phyloP scores from a whole-genome alignment of 345 rosid genomes.

The Garcia nutans region DNA sequence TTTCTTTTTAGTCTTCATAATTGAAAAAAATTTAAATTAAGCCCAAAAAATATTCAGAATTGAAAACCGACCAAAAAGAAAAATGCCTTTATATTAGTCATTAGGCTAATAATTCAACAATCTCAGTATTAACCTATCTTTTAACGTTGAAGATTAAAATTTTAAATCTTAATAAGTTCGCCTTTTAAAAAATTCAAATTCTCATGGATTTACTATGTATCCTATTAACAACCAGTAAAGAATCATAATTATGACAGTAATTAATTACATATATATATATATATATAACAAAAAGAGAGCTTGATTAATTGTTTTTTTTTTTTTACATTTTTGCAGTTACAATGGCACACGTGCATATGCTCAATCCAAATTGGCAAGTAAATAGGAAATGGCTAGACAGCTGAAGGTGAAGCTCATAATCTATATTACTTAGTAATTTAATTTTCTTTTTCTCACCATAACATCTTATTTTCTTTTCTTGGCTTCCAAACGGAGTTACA shows the following conservation, averaged over 20 bases:
- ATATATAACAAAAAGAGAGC: not conserved
- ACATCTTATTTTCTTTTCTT: not conserved
- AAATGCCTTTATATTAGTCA: no score
- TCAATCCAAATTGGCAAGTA: constrained; percentile 78
- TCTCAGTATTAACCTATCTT: no score
- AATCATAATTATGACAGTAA: not conserved
- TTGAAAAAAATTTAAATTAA: no score
- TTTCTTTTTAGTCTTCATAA: not conserved
- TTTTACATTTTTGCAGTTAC: constrained; percentile 43
- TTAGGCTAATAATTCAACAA: no score
- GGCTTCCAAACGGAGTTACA: constrained; percentile 7
- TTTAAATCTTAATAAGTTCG: no score
- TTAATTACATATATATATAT: no score
- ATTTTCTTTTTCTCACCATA: not conserved
- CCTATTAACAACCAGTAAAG: not conserved
- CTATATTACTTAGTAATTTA: not conserved
- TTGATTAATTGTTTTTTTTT: not conserved
- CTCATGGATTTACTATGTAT: not conserved
- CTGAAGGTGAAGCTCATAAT: constrained; percentile 49
- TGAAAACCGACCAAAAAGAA: no score
- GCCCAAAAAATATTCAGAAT: no score
- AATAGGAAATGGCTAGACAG: constrained; percentile 66
- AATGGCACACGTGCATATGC: constrained; percentile 89
- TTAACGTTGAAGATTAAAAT: no score
- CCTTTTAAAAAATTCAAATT: no score